A percentile compares a stretch with the other conserved stretches of the same genome.
Evolutionary conservation across 2,329 filamentous ascomycete genomes (phyloP).

Genomic region (Ceratocystis cubensis): DNA sequence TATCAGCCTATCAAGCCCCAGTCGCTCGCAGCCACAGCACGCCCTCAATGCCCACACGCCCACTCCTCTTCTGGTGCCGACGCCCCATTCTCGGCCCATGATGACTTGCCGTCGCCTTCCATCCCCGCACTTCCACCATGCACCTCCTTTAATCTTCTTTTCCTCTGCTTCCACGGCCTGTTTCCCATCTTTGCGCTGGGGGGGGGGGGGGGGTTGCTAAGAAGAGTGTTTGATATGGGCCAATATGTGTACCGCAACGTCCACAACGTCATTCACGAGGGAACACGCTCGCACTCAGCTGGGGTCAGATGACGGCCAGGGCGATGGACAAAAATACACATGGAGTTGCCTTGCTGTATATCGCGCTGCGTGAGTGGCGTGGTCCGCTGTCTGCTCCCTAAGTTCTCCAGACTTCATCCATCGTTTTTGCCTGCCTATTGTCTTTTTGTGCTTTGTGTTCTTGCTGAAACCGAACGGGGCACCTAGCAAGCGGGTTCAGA

Average conservation of each 20-base stretch:
- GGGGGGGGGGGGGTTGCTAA: not conserved
- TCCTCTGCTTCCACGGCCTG: too few species aligned
- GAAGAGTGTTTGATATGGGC: not conserved
- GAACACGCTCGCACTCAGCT: not conserved
- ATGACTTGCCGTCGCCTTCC: not conserved
- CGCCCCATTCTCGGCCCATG: not conserved
- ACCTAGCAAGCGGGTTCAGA: not conserved
- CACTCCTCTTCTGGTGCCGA: not conserved
- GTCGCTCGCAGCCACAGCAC: not conserved
- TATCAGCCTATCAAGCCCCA: not conserved
- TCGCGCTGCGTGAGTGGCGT: not conserved
- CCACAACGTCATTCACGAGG: conserved; percentile 4
- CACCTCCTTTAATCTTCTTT: not conserved
- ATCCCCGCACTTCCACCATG: not conserved
- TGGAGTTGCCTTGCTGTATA: not conserved
- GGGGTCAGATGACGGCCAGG: not conserved
- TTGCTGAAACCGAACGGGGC: not conserved
- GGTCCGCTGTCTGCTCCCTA: not conserved
- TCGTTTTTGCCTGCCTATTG: not conserved
- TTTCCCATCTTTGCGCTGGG: too few species aligned
- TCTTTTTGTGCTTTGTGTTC: not conserved
- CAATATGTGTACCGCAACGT: not conserved
- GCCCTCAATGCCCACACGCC: not conserved
- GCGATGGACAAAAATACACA: not conserved
- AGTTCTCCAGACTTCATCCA: not conserved